A percentile compares a stretch with the other conserved stretches of the same genome.
Evolutionary conservation across 768 basidiomycete genomes (phyloP).

Genomic region (Phanerodontia chrysosporium): DNA sequence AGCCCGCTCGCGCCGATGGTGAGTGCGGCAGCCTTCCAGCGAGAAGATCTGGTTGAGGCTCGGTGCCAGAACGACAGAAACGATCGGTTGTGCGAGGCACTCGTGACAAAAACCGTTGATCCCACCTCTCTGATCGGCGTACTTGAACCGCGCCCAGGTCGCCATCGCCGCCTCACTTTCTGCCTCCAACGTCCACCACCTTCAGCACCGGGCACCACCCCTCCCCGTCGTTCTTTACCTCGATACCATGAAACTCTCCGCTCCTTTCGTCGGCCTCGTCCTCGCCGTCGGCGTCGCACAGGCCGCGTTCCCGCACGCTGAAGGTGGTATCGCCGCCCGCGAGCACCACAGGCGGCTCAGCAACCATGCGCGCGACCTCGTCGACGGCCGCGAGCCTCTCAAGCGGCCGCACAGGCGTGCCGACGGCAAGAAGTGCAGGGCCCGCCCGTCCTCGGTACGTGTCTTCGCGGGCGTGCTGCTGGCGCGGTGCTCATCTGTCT

Average conservation of each 20-base stretch:
- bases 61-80: background rate
- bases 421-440: constrained; percentile 11
- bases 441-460: constrained; percentile 3
- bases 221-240: constrained; percentile 14
- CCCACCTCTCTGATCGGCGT: background rate
- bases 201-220: constrained; percentile 4
- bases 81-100: background rate
- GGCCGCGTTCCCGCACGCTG: constrained; percentile 30
- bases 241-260: constrained; percentile 40
- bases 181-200: background rate
- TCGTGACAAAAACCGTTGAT: background rate
- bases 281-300: constrained; percentile 24
- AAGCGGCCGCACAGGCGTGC: background rate
- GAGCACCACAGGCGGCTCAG: constrained; percentile 26
- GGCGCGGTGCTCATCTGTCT: background rate
- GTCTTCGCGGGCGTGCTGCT: background rate
- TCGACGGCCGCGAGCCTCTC: background rate
- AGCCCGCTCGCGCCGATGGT: background rate
- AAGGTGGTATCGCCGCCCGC: constrained; percentile 32
- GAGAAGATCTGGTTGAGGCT: background rate
- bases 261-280: constrained; percentile 35
- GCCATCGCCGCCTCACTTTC: background rate
- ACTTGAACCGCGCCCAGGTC: background rate
- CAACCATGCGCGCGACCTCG: constrained; percentile 1
- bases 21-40: background rate